Percentiles rank a stretch among this genome's conserved stretches.
These are phyloP conservation scores for Paulownia fortunei DNA, from an alignment of 257 asterid species.

Conservation along the genomic window DNA sequence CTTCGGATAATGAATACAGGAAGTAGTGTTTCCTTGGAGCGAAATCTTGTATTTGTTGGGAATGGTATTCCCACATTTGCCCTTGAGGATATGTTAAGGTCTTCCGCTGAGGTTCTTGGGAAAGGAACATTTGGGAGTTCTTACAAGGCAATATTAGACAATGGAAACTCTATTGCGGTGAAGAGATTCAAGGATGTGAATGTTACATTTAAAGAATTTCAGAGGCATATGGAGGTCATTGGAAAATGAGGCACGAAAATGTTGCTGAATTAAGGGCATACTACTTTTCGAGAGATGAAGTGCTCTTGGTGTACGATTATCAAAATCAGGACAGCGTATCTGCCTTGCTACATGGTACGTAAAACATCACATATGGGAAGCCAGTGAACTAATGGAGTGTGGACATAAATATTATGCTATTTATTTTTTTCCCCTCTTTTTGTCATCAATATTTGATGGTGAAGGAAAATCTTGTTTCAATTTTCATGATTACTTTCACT, in stretches of 20 bases:
- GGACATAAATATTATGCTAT: not conserved
- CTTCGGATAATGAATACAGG: not conserved
- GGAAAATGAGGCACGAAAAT: slow-evolving; percentile 31
- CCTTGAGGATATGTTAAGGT: slow-evolving; percentile 21
- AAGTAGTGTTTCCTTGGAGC: not conserved
- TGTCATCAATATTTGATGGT: not conserved
- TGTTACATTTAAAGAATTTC: slow-evolving; percentile 11
- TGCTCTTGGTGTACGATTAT: slow-evolving; percentile 30
- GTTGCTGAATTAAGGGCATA: slow-evolving; percentile 31
- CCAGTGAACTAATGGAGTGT: not conserved
- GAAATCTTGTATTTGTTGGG: not conserved
- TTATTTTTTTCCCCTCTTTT: no score
- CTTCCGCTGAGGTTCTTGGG: slow-evolving; percentile 13
- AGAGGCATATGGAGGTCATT: slow-evolving; percentile 13
- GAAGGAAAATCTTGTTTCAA: no score
- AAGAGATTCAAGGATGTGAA: slow-evolving; percentile 25
- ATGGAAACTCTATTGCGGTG: slow-evolving; percentile 13
- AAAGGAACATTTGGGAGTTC: slow-evolving; percentile 30
- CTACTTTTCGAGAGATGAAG: slow-evolving; percentile 29
- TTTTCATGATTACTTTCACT: not conserved
- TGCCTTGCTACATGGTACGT: slow-evolving; percentile 33
- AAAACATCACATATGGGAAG: not conserved
- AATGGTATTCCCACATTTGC: slow-evolving; percentile 7
- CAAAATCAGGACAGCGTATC: slow-evolving; percentile 27
- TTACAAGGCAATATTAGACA: slow-evolving; percentile 4